Evolutionary conservation across 768 basidiomycete genomes (phyloP), one percentile per base, ranked within the genome.

Genomic region (Austroboletus eburneus): DNA sequence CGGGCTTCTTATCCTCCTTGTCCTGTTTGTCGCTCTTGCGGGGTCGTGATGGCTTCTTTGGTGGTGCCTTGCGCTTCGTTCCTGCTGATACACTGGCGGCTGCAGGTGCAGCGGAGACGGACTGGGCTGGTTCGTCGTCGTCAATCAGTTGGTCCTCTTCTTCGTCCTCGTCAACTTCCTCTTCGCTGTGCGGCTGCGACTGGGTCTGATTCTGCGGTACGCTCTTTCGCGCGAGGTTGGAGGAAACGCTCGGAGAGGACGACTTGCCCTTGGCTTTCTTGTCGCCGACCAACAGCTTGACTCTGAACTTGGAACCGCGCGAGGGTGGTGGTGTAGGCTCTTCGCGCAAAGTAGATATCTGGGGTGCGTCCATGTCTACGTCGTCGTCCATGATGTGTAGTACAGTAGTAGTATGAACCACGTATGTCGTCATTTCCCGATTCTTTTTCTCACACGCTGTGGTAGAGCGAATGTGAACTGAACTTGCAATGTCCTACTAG

Each of bases 141-240:
- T 90, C 87, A 55, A 88, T 83, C 54, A 89, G 77, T 56, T 88
- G 81, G 69, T 90, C 87, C 67, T 87, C 85, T 62, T 86, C 85
- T 0, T 77, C 77, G 25, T 85, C 83, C 8, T 79, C 82, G 10
- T 77, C 77, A 14, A 73, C 77, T 27, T 82, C 82, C 20, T 79
- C 78, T 13, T 72, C 75, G 37, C 59, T 52, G 20, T 42, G 55
- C 17, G 50, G 29, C 9, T 18, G 69, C 23, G 57, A 51, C 45
- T 59, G 53, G 5, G 49, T 45, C 25, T 41, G 55, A 32, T 47
- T 54, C 17, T 42, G 64, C 20, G 52, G 46, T 47, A 33, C 36
- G 42, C 22, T 43, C 50, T 66, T 65, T 39, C 64, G 61, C 23
- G 38, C 44, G 8, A 34, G 40, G 20, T 39, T 18, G 22, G 59